Base-by-base conservation (phyloP, 225 moss, liverwort and hornwort genomes). In the Neckera pumila region DNA sequence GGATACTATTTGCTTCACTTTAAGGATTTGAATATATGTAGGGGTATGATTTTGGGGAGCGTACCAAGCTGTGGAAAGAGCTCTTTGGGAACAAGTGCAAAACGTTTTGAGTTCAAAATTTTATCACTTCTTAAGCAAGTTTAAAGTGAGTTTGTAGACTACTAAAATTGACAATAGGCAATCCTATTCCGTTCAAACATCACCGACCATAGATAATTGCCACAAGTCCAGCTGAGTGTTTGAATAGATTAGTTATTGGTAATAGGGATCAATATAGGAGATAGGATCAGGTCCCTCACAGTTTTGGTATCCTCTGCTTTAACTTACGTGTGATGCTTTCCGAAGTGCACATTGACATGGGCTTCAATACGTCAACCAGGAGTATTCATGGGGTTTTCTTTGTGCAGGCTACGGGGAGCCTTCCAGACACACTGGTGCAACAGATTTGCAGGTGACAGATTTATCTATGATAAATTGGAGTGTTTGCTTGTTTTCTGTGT, bases 401-500 rank as follows among this genome's bases (percentile, higher is more conserved):
- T 74, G 57, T 88, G 90, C 94, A 94, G 94, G 93, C 92, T 64
- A 88, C 85, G 49, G 94, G 94, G 54, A 92, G 88, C 31, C 91
- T 94, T 85, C 90, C 94, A 56, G 92, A 93, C 40, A 79, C 87
- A n/a, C 81, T 94, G 67, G 91, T 94, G 87, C 92, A 93, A 64
- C 94, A 94, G 22, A 93, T 94, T 45, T 93, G 88, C 88, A 93
- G 91, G 81, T 94, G 86, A 93, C 90, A 67, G n/a, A 56, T 84
- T 71, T 31, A 65, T 77, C 38, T 47, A 80, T 43, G 65, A 81
- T 63, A 71, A 59, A 75, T 81, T n/a, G 53, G 34, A 64, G 59
- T 31, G 75, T 53, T 83, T 10, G 33, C 79, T 18, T 78, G 71
- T 76, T 67, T 58, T 71, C 51, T 89, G 70, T 76, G 76, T 77